A percentile compares a stretch with the other conserved stretches of the same genome.
Evolutionary conservation across 2,329 filamentous ascomycete species (phyloP).

Genomic region (Fonsecaea pugnacius): DNA sequence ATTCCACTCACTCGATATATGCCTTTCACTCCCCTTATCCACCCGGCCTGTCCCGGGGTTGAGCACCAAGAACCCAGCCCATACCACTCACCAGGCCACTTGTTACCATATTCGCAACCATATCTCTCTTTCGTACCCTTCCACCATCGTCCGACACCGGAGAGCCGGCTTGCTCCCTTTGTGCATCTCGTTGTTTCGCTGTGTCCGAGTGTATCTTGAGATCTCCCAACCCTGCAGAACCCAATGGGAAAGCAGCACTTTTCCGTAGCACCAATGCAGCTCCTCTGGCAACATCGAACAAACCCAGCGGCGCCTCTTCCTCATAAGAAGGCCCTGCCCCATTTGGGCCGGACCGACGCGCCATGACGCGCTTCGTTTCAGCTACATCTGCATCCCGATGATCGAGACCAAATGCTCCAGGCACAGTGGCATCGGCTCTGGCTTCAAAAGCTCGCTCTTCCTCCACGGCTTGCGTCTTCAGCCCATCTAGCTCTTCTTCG

Average conservation of each 20-base stretch:
- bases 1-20: neutral
- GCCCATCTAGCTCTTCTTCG: constrained; percentile 62
- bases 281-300: constrained; percentile 58
- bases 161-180: constrained; percentile 25
- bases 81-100: constrained; percentile 65
- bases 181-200: neutral
- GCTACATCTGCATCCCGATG: constrained; percentile 52
- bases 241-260: constrained; percentile 51
- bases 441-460: constrained; percentile 64
- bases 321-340: constrained; percentile 34
- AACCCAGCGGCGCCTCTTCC: constrained; percentile 55
- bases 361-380: constrained; percentile 49
- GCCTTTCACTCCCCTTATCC: constrained; percentile 12
- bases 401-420: constrained; percentile 51
- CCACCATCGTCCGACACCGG: constrained; percentile 32
- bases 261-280: constrained; percentile 55
- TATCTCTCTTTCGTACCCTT: constrained; percentile 54
- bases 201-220: constrained; percentile 25
- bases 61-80: constrained; percentile 66
- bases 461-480: constrained; percentile 59
- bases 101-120: constrained; percentile 68
- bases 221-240: constrained; percentile 27
- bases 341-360: constrained; percentile 40
- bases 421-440: constrained; percentile 53
- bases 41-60: constrained; percentile 40